Conservation (phyloP, 1,139 yeast species). For the Zhuliangozyma blackwelliae region DNA sequence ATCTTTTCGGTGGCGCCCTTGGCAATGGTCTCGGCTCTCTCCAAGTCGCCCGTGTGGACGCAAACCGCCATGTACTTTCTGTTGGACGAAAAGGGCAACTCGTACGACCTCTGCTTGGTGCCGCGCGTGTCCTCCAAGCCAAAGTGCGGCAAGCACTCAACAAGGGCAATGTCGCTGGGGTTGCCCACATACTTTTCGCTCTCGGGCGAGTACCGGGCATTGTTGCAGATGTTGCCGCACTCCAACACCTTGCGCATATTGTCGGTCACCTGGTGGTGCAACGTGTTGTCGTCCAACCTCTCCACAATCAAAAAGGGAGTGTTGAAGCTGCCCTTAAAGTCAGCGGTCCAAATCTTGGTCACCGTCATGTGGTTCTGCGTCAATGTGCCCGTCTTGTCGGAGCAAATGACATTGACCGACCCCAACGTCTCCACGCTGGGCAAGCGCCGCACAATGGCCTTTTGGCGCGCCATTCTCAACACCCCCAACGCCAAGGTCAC, state of each 20-base stretch:
- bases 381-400: conserved; percentile 93
- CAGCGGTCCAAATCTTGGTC: conserved; percentile 78
- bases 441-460: conserved; percentile 86
- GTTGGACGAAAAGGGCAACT: conserved; percentile 78
- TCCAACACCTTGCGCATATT: conserved; percentile 56
- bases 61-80: conserved; percentile 90
- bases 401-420: conserved; percentile 89
- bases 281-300: conserved; percentile 35
- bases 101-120: conserved; percentile 55
- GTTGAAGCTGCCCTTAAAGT: conserved; percentile 53
- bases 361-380: conserved; percentile 95
- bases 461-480: conserved; percentile 87
- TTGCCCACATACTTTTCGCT: conserved; percentile 77
- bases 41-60: conserved; percentile 53
- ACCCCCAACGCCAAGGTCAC: conserved; percentile 95
- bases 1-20: conserved; percentile 89
- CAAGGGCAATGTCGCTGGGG: conserved; percentile 88
- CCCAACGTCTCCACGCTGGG: conserved; percentile 97
- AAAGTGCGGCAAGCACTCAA: conserved; percentile 69
- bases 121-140: conserved; percentile 68
- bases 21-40: conserved; percentile 57
- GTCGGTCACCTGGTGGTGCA: conserved; percentile 43
- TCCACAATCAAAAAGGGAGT: conserved; percentile 47
- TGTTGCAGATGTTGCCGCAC: conserved; percentile 78
- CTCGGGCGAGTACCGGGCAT: conserved; percentile 66